Base-by-base conservation (phyloP, 176 grass and related monocot genomes). In the Carex cristatella region DNA sequence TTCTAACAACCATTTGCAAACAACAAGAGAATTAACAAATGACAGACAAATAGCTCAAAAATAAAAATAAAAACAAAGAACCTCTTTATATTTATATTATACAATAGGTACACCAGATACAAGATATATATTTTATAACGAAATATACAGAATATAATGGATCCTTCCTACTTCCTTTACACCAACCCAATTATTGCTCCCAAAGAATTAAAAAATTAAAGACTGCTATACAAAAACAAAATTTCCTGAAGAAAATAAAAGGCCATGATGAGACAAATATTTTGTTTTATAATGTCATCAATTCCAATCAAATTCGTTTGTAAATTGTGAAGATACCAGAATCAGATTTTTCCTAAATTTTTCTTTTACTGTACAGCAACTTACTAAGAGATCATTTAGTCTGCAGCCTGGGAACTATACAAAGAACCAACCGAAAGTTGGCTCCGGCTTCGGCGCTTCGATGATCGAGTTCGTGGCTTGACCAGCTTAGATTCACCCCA, bases 121-220 rank as follows among this genome's bases (percentile, higher is more conserved):
- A 74, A 32, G 10, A 33, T 75, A 54, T 73, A 76, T 78, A 55
- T 56, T 7, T 28, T 56, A 13, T 13, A 16, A 77, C 5, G 27
- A 55, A 77, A 53, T 56, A 31, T 77, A 77, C 49, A 77, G 8
- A 77, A 77, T 56, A 54, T 55, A 77, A 30, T 54, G 49, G 10
- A 77, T 8, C 53, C 13, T 56, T 16, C 74, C 23, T 14, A 23
- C n/a, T 78, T 57, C 33, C 28, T 27, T 78, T 78, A 57, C 28
- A 78, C 23, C 27, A 78, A 78, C 74, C 72, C 23, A 78, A 78
- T 78, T 57, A 78, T 78, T 78, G 48, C 74, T 78, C 27, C 12
- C 74, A 56, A 56, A 31, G 12, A 55, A 77, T 49, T 5, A 57
- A 56, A 78, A 78, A 78, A 55, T 1, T 72, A 32, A 57, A 9